These are phyloP conservation scores for Pezicula neosporulosa DNA, from an alignment of 2,329 filamentous ascomycete species.

Conservation along the genomic window DNA sequence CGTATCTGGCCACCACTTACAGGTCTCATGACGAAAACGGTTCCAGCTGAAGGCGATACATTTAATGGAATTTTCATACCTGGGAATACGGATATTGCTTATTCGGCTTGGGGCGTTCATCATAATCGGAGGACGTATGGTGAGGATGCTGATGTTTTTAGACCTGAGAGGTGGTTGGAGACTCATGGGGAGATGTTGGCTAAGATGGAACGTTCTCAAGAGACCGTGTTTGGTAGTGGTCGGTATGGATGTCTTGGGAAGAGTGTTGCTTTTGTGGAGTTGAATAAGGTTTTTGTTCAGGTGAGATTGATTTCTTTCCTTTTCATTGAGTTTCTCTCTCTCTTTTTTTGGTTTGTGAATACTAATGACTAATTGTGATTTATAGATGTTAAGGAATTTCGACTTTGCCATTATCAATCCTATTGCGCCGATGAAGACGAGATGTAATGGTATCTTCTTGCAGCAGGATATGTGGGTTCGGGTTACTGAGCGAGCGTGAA, in stretches of 20 bases:
- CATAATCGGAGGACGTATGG: conserved; percentile 30
- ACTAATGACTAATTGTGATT: conserved; percentile 32
- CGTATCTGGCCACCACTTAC: conserved; percentile 32
- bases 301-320: conserved; percentile 25
- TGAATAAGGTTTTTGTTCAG: conserved; percentile 43
- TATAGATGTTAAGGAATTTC: conserved; percentile 1
- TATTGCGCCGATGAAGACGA: neutral
- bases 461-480: conserved; percentile 4
- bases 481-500: neutral
- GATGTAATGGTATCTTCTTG: conserved; percentile 4
- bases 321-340: too few species aligned
- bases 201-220: conserved; percentile 34
- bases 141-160: conserved; percentile 36
- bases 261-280: conserved; percentile 42
- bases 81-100: conserved; percentile 2
- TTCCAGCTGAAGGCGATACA: neutral
- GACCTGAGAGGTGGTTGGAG: conserved; percentile 40
- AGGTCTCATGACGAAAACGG: neutral
- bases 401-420: conserved; percentile 5
- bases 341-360: too few species aligned
- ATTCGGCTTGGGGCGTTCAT: conserved; percentile 30
- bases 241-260: conserved; percentile 40
- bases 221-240: conserved; percentile 34
- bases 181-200: conserved; percentile 11
- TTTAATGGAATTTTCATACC: conserved; percentile 9